Percentiles rank a stretch among this genome's conserved stretches.
phyloP scores from a whole-genome alignment of 129 eudicot genomes.

The Erigeron canadensis region DNA sequence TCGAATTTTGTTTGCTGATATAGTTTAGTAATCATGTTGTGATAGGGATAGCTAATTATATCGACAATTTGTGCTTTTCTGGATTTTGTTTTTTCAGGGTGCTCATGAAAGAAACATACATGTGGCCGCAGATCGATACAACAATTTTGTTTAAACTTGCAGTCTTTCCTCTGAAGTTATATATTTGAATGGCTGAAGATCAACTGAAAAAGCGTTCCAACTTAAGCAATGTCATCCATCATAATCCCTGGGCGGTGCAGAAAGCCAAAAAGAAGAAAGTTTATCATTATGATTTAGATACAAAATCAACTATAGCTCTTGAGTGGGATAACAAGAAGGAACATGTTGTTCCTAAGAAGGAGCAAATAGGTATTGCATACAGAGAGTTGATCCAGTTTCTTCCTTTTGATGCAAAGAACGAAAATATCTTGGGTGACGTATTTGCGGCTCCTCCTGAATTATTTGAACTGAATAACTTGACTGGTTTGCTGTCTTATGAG shows the following conservation, averaged over 20 bases:
- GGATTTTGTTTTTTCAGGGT: constrained; percentile 25
- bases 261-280: constrained; percentile 57
- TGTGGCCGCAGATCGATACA: constrained; percentile 27
- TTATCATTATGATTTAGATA: constrained; percentile 44
- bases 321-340: constrained; percentile 83
- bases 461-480: constrained; percentile 57
- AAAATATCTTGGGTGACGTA: constrained; percentile 63
- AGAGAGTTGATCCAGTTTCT: constrained; percentile 57
- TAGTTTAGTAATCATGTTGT: not conserved
- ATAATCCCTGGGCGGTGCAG: constrained; percentile 41
- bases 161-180: constrained; percentile 17
- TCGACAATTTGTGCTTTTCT: constrained; percentile 1
- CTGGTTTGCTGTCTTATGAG: constrained; percentile 69
- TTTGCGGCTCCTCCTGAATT: constrained; percentile 62
- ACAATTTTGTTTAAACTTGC: constrained; percentile 17
- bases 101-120: constrained; percentile 24
- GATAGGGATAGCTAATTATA: constrained; percentile 12
- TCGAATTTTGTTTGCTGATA: no score
- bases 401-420: constrained; percentile 39
- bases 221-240: constrained; percentile 39
- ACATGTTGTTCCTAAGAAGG: constrained; percentile 75
- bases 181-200: constrained; percentile 79
- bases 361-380: constrained; percentile 68
- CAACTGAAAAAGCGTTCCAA: constrained; percentile 57
- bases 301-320: constrained; percentile 55